Base-by-base conservation (phyloP, 148 eudicot species). In the Silene uniflora region DNA sequence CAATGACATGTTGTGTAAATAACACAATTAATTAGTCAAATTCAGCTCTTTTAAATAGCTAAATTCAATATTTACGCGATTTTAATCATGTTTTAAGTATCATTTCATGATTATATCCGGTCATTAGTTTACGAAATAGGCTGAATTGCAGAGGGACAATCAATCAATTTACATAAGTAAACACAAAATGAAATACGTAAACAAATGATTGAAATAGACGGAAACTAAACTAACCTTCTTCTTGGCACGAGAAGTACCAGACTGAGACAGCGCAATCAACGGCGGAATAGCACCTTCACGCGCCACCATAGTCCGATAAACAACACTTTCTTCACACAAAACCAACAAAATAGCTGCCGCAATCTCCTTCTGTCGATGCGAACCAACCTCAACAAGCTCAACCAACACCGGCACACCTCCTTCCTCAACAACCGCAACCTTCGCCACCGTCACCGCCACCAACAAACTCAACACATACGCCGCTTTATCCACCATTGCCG, bases 241-340 rank as follows among this genome's bases (percentile, higher is more conserved):
- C 74, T 87, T 91, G 27, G 96, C 91, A 11, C 96, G 89, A 67
- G 79, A 90, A 19, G 97, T 91, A 17, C 97, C 96, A 9, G 95
- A 84, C 73, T 91, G 97, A 2, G 97, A 85, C 81, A 94, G 65
- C 0, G 91, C 96, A n/a, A 94, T 90, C 71, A 94, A 76, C 1
- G 97, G 91, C n/a, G 97, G 97, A 71, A 91, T 90, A 7, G 96
- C 98, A 23, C 98, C 98, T 71, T 91, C 95, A 67, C 97, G 93
- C 56, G 92, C 91, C 85, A 90, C 98, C 98, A 91, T 84, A 75
- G 85, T 85, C 27, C 97, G 88, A 63, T 85, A 86, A 23, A 79
- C 77, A 58, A 81, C 78, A 71, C 95, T 89, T 47, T 88, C 93
- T 29, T 89, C 90, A 49, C 98, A 91, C 22, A 93, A 19, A 72